phyloP scores from a whole-genome alignment of 768 basidiomycete genomes.

The Trametes punicea region DNA sequence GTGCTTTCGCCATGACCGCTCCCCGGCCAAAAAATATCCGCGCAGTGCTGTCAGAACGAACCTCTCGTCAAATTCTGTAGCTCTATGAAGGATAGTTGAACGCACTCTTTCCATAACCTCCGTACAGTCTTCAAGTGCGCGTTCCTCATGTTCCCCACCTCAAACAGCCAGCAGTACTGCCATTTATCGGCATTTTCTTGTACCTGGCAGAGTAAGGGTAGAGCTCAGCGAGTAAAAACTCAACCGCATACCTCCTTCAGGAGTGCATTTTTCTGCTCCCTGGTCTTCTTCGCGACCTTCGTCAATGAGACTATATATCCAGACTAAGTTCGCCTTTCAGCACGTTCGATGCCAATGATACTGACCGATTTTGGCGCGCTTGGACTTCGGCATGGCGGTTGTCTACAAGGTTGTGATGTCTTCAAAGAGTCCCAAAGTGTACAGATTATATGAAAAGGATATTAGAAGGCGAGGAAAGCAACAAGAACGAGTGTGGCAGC shows the following conservation, averaged over 20 bases:
- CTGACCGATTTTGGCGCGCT: slow-evolving; percentile 84
- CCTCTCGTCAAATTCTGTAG: background rate
- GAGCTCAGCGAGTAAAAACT: background rate
- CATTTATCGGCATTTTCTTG: slow-evolving; percentile 85
- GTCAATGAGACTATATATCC: slow-evolving; percentile 73
- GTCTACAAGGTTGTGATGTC: background rate
- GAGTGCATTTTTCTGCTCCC: slow-evolving; percentile 82
- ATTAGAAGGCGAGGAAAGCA: background rate
- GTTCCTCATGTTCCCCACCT: slow-evolving; percentile 95
- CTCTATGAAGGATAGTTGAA: slow-evolving; percentile 10
- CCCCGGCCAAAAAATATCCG: slow-evolving; percentile 86
- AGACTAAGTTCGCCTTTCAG: slow-evolving; percentile 16
- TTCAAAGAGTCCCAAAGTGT: background rate
- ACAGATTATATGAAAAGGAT: background rate
- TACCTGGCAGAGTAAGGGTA: slow-evolving; percentile 45
- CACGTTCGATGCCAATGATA: slow-evolving; percentile 5
- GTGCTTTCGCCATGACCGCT: slow-evolving; percentile 93
- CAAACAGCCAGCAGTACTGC: slow-evolving; percentile 94
- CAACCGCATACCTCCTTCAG: slow-evolving; percentile 63
- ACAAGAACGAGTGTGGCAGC: background rate
- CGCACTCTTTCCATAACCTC: slow-evolving; percentile 89
- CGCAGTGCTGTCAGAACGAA: slow-evolving; percentile 54
- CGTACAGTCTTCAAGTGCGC: slow-evolving; percentile 91
- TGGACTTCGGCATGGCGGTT: slow-evolving; percentile 78
- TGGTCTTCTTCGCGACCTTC: slow-evolving; percentile 91